Conservation (phyloP, 1,284 basidiomycete species). For the Ganoderma multipileum region DNA sequence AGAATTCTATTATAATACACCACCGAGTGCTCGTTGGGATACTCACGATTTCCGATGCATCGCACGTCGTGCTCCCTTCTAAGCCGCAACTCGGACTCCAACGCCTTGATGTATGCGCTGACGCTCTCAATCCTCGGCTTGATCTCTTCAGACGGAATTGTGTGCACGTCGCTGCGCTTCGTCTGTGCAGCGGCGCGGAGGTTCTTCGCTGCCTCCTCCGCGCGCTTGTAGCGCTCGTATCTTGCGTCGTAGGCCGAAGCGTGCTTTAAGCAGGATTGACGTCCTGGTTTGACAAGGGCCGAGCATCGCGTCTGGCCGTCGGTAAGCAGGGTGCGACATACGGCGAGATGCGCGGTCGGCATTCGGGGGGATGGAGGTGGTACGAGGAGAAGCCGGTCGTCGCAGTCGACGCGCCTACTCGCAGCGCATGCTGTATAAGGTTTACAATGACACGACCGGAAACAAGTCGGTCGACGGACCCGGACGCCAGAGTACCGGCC, state of each 20-base stretch:
- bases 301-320: conserved; percentile 1
- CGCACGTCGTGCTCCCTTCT: background rate
- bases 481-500: background rate
- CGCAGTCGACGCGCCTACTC: background rate
- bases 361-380: background rate
- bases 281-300: background rate
- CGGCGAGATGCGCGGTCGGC: background rate
- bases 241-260: background rate
- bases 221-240: conserved; percentile 5
- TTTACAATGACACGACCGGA: background rate
- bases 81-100: background rate
- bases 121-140: background rate
- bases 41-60: conserved; percentile 5
- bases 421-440: conserved; percentile 1
- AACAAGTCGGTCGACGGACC: background rate
- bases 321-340: background rate
- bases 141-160: background rate
- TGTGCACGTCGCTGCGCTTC: conserved; percentile 5
- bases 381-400: background rate
- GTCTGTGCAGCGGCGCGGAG: conserved; percentile 9
- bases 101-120: conserved; percentile 1
- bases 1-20: background rate
- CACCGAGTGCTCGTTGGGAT: background rate
- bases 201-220: background rate
- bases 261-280: background rate